These are phyloP conservation scores for Erythrophleum fordii DNA, from an alignment of 306 rosid genomes.

Conservation along the genomic window DNA sequence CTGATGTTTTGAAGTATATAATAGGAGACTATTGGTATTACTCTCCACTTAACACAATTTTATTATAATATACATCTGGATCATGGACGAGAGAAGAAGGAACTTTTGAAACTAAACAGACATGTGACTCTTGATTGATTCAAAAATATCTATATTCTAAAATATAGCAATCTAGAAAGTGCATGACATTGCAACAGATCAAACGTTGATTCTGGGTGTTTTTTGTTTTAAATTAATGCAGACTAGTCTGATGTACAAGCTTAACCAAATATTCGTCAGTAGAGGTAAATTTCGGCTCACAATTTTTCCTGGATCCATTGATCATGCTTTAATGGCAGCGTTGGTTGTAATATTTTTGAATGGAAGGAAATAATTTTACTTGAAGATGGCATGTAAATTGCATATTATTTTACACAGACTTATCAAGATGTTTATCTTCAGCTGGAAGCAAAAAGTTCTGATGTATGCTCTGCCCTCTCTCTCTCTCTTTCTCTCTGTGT, in stretches of 20 bases:
- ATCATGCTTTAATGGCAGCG: slow-evolving; percentile 62
- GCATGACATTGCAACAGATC: slow-evolving; percentile 3
- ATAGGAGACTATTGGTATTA: background rate
- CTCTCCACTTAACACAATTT: background rate
- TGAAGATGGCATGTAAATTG: slow-evolving; percentile 14
- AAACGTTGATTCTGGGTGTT: slow-evolving; percentile 9
- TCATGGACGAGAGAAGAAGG: background rate
- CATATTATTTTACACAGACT: background rate
- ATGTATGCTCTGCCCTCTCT: background rate
- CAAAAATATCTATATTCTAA: no score
- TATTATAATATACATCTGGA: background rate
- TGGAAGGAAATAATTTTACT: slow-evolving; percentile 49
- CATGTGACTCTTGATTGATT: slow-evolving; percentile 2
- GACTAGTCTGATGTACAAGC: slow-evolving; percentile 89
- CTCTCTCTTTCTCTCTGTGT: background rate
- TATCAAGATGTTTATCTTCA: slow-evolving; percentile 19
- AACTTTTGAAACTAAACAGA: slow-evolving; percentile 7
- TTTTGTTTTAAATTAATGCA: slow-evolving; percentile 47
- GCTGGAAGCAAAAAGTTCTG: slow-evolving; percentile 2
- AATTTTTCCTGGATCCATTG: slow-evolving; percentile 64
- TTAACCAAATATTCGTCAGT: slow-evolving; percentile 60
- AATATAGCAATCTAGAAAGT: background rate
- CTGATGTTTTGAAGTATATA: background rate
- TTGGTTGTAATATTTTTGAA: slow-evolving; percentile 74
- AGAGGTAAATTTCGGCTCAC: slow-evolving; percentile 83